A percentile compares a stretch with the other conserved stretches of the same genome.
Conservation (phyloP, 768 basidiomycete genomes). For the Lactifluus rugatus region DNA sequence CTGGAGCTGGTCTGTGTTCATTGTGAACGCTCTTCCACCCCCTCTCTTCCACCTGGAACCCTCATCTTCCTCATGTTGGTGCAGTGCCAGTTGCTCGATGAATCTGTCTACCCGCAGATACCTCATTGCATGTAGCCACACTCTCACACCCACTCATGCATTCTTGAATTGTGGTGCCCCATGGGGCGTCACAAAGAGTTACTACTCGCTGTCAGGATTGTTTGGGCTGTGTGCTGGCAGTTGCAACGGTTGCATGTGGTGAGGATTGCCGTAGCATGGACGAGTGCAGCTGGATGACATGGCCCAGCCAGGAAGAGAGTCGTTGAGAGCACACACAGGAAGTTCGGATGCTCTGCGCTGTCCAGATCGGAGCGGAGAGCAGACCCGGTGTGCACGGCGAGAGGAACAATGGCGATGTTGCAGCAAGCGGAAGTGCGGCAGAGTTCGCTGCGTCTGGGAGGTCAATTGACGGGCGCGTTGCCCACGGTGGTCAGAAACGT, state of each 20-base stretch:
- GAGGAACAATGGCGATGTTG: neutral
- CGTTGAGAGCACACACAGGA: neutral
- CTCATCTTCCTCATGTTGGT: neutral
- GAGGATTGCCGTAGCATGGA: conserved; percentile 3
- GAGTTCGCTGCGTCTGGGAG: neutral
- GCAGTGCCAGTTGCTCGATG: neutral
- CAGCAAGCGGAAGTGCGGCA: conserved; percentile 5
- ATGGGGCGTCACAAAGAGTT: conserved; percentile 17
- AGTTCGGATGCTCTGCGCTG: neutral
- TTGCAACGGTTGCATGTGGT: conserved; percentile 9
- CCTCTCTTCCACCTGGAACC: neutral
- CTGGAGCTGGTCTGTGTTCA: conserved; percentile 3
- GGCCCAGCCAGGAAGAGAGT: neutral
- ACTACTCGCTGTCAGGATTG: conserved; percentile 12
- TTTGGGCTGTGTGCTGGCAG: conserved; percentile 1
- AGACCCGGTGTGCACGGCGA: conserved; percentile 7
- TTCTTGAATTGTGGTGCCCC: conserved; percentile 5
- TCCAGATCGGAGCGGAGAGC: conserved; percentile 14
- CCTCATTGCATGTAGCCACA: conserved; percentile 5
- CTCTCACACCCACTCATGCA: neutral
- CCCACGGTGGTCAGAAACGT: conserved; percentile 17
- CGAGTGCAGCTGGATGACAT: neutral
- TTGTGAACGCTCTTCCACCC: conserved; percentile 3
- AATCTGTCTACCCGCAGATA: neutral
- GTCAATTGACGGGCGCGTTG: neutral